Percentiles rank a stretch among this genome's conserved stretches.
Evolutionary conservation across 2,329 filamentous ascomycete genomes (phyloP).

Genomic region (Colletotrichum spaethianum): DNA sequence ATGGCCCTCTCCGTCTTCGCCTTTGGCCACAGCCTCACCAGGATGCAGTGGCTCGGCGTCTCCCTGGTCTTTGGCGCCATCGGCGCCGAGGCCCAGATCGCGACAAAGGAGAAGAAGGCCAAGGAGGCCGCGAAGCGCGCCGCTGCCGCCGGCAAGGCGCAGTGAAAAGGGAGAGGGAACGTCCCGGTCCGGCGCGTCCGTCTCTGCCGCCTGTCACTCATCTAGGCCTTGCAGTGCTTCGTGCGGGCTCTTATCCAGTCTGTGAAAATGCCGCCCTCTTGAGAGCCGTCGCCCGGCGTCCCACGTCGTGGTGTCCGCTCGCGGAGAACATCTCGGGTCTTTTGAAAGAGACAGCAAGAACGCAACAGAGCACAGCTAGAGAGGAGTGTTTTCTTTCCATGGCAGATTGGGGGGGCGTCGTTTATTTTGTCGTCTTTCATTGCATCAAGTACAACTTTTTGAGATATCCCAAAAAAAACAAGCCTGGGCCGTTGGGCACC

Average conservation of each 20-base stretch:
- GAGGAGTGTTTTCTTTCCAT: neutral
- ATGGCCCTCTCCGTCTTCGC: slow-evolving; percentile 97
- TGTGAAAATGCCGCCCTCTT: neutral
- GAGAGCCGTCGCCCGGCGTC: neutral
- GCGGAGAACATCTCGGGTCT: neutral
- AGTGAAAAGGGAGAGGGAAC: slow-evolving; percentile 27
- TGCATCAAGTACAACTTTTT: neutral
- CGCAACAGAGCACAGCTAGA: neutral
- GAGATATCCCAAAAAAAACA: slow-evolving; percentile 26
- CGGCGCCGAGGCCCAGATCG: slow-evolving; percentile 88
- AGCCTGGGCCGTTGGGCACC: neutral
- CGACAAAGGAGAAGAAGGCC: slow-evolving; percentile 84
- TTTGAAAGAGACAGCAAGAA: neutral
- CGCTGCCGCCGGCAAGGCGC: slow-evolving; percentile 50
- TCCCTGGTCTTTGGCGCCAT: slow-evolving; percentile 95
- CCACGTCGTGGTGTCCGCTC: neutral
- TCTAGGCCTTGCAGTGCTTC: neutral
- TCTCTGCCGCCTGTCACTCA: neutral
- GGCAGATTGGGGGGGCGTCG: neutral
- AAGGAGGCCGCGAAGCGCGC: slow-evolving; percentile 77
- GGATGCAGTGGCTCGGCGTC: slow-evolving; percentile 96
- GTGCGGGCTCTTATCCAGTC: neutral
- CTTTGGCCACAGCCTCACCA: slow-evolving; percentile 88
- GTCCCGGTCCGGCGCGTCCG: neutral
- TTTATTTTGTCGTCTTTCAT: neutral